Base-by-base conservation (phyloP, 208 protist genomes). In the Herpetomonas samuelpessoai region DNA sequence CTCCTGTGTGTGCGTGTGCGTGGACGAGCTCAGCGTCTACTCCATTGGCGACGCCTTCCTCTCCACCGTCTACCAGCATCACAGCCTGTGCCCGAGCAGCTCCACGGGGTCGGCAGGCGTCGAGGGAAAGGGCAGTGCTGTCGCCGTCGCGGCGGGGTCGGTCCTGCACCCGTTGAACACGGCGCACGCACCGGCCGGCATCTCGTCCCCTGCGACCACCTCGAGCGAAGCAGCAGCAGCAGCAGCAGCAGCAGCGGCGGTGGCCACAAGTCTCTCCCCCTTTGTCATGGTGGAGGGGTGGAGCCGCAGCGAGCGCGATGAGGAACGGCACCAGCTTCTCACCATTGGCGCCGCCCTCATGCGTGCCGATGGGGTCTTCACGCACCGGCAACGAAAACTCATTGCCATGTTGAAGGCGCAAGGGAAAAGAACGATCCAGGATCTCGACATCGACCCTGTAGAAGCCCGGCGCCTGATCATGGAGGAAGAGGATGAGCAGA, bases 21-120 rank as follows among this genome's bases (percentile, higher is more conserved):
- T 90, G 25, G 82, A 95, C 57, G 84, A 89, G 48, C 55, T 95
- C 18, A 81, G 74, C 54, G 59, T 95, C 30, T 85, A 87, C 57
- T 86, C 77, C 0, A 62, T 90, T 16, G 82, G 78, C 30, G 74
- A 81, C 18, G 71, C 68, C 1, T 66, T 73, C 19, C 61, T 75
- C 35, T 31, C 58, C n/a, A 65, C 39, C 27, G 54, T 71, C 4
- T 38, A 58, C 22, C 57, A 49, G 35, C 57, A 59, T 29, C 65
- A 53, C n/a, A 30, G 35, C 26, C 9, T 38, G 6, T 24, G 45
- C 21, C 10, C 14, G 14, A n/a, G 28, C 10, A 12, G 28, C 14
- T 30, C 22, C 9, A 3, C 2, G 14, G 2, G 4, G 24, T 30
- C 35, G 50, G 18, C 2, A 19, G 6, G 41, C 47, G 14, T 6